Evolutionary conservation across 306 rosid species (phyloP).

Genomic region (Senna siamea): DNA sequence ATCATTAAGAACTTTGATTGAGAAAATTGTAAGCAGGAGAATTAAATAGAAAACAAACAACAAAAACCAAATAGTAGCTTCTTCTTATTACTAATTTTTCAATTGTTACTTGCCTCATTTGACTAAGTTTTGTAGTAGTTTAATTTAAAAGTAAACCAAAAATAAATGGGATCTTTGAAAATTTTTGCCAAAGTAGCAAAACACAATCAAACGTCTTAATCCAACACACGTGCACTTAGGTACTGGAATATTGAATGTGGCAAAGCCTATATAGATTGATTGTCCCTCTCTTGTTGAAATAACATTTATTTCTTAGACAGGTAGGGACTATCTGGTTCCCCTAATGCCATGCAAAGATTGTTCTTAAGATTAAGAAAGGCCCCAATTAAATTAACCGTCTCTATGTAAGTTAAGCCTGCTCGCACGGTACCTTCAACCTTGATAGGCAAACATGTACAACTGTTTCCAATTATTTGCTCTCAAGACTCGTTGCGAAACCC

Average conservation of each 20-base stretch:
- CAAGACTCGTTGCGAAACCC: neutral
- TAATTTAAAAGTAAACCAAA: neutral
- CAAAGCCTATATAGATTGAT: neutral
- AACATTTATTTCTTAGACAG: conserved; percentile 21
- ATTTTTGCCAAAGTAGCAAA: neutral
- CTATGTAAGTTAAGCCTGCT: neutral
- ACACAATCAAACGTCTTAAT: neutral
- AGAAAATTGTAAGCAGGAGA: too few relatives aligned
- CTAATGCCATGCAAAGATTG: conserved; percentile 1
- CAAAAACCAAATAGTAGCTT: neutral
- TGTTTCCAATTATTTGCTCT: conserved; percentile 10
- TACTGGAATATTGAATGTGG: neutral
- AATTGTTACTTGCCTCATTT: neutral
- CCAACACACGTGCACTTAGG: conserved; percentile 20
- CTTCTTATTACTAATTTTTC: neutral
- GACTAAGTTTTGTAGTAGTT: neutral
- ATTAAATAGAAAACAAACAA: neutral
- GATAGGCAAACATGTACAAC: neutral
- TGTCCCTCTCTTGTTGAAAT: neutral
- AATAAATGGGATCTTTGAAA: neutral
- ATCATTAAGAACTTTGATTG: neutral
- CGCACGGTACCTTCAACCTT: neutral
- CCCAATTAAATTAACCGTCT: neutral
- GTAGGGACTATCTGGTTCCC: neutral
- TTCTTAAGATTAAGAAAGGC: neutral